These are phyloP conservation scores for Podila clonocystis DNA, from an alignment of 192 early-diverging fungal genomes.

Conservation along the genomic window DNA sequence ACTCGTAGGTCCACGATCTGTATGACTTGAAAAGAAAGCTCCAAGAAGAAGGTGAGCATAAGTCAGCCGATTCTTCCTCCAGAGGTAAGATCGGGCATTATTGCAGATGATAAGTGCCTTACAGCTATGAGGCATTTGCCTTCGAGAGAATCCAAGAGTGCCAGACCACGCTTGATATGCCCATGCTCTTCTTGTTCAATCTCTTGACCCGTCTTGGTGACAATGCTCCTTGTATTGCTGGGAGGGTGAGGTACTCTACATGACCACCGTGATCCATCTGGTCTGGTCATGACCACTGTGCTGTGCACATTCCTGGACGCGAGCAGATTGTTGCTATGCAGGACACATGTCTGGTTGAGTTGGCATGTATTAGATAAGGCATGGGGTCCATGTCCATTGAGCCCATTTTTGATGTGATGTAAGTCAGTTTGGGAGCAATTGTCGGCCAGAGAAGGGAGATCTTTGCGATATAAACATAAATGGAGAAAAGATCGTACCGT, in stretches of 20 bases:
- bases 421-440: neutral
- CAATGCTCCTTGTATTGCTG: conserved; percentile 18
- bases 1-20: conserved; percentile 84
- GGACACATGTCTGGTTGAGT: neutral
- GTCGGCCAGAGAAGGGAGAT: neutral
- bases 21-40: conserved; percentile 1
- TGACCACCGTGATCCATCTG: conserved; percentile 53
- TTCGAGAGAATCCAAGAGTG: conserved; percentile 54
- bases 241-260: conserved; percentile 57
- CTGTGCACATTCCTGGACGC: neutral
- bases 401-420: neutral
- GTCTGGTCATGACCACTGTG: conserved; percentile 34
- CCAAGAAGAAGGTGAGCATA: neutral
- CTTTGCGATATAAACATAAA: neutral
- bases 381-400: neutral
- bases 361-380: neutral
- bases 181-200: conserved; percentile 36
- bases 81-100: neutral
- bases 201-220: conserved; percentile 11
- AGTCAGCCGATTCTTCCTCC: neutral
- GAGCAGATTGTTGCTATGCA: neutral
- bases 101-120: conserved; percentile 1
- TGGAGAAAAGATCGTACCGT: neutral
- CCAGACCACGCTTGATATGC: conserved; percentile 60
- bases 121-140: conserved; percentile 59